Percentiles rank a stretch among this genome's conserved stretches.
Conservation (phyloP, 768 basidiomycete species). For the Amanita jacksonii region DNA sequence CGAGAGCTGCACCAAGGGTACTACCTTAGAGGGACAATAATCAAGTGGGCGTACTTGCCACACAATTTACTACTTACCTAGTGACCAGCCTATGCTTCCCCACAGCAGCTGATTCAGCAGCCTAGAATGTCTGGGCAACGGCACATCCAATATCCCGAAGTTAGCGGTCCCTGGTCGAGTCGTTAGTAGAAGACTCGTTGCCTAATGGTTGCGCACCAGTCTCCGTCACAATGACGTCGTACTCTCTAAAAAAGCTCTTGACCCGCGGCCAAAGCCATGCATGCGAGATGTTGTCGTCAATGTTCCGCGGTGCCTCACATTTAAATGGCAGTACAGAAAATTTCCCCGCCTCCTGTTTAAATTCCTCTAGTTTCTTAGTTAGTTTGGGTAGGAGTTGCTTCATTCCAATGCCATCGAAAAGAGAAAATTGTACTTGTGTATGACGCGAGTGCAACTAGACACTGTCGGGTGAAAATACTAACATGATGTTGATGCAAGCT, state of each 20-base stretch:
- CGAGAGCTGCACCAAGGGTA: constrained; percentile 72
- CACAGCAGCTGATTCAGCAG: constrained; percentile 76
- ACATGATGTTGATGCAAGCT: neutral
- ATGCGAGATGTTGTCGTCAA: constrained; percentile 59
- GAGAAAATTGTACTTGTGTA: constrained; percentile 54
- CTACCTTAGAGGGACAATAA: constrained; percentile 27
- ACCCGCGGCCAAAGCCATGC: constrained; percentile 80
- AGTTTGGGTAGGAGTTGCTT: constrained; percentile 69
- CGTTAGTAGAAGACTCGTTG: neutral
- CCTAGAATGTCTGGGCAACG: constrained; percentile 59
- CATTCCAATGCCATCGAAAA: constrained; percentile 63
- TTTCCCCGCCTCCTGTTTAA: constrained; percentile 28
- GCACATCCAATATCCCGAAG: constrained; percentile 79
- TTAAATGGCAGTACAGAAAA: constrained; percentile 38
- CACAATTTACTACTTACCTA: constrained; percentile 34
- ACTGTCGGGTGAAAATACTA: neutral
- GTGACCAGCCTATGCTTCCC: constrained; percentile 90
- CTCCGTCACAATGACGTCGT: constrained; percentile 79
- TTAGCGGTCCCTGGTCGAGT: constrained; percentile 52
- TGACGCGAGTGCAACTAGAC: constrained; percentile 67
- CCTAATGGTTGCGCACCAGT: constrained; percentile 42
- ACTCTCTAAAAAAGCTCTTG: constrained; percentile 55
- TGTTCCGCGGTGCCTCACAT: constrained; percentile 29
- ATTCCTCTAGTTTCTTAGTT: constrained; percentile 40
- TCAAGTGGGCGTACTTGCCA: neutral